A percentile compares a stretch with the other conserved stretches of the same genome.
phyloP scores from a whole-genome alignment of 2,329 filamentous ascomycete species.

The Fusarium caatingaense region DNA sequence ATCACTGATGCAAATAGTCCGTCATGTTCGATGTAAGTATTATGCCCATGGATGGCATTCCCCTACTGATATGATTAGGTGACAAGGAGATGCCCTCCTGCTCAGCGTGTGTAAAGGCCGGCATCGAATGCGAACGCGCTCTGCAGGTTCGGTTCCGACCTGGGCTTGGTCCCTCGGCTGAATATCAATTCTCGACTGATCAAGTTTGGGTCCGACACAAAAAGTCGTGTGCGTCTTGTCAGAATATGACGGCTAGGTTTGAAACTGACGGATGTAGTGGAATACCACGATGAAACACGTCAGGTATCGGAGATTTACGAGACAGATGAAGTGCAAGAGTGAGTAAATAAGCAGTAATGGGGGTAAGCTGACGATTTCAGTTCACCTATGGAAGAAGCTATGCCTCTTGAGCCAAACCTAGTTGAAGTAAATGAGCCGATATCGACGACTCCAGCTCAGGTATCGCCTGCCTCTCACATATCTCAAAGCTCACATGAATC shows the following conservation, averaged over 20 bases:
- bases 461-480: background rate
- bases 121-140: background rate
- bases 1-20: background rate
- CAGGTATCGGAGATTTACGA: background rate
- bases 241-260: background rate
- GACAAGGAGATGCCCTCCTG: background rate
- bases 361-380: background rate
- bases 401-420: background rate
- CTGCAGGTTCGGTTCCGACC: background rate
- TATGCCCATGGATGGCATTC: rapidly evolving
- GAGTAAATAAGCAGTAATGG: background rate
- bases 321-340: background rate
- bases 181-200: background rate
- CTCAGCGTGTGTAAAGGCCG: background rate
- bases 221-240: background rate
- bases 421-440: background rate
- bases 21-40: background rate
- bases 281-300: background rate
- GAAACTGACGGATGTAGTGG: background rate
- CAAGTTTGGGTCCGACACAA: background rate
- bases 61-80: background rate
- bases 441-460: background rate
- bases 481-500: background rate
- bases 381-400: background rate
- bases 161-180: background rate